phyloP scores from a whole-genome alignment of 495 filamentous ascomycete genomes.

The Aspergillus asperescens region DNA sequence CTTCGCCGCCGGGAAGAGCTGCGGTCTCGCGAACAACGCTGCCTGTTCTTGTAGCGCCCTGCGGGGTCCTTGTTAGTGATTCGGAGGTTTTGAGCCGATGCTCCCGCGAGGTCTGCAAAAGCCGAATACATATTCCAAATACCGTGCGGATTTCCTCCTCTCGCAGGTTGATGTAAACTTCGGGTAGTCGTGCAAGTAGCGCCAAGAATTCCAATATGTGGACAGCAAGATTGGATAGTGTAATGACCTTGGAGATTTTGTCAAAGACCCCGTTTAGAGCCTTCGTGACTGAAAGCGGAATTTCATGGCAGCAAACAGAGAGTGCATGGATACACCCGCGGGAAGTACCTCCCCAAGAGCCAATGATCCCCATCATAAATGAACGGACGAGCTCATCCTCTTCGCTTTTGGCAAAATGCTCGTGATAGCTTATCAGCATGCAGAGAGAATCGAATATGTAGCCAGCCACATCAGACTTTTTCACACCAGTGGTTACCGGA shows the following conservation, averaged over 20 bases:
- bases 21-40: constrained; percentile 39
- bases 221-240: constrained; percentile 80
- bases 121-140: constrained; percentile 91
- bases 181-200: constrained; percentile 75
- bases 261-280: constrained; percentile 75
- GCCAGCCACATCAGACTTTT: constrained; percentile 81
- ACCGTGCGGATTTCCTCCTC: constrained; percentile 86
- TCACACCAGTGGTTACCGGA: constrained; percentile 65
- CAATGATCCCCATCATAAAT: constrained; percentile 73
- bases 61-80: constrained; percentile 29
- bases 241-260: constrained; percentile 92
- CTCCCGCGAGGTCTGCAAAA: constrained; percentile 70
- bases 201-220: constrained; percentile 93
- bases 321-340: constrained; percentile 92
- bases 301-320: constrained; percentile 87
- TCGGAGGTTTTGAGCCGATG: constrained; percentile 40
- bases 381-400: constrained; percentile 82
- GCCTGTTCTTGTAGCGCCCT: constrained; percentile 35
- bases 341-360: constrained; percentile 77
- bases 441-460: constrained; percentile 80
- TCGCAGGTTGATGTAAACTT: constrained; percentile 78
- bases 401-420: constrained; percentile 75
- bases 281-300: constrained; percentile 76
- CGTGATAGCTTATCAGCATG: constrained; percentile 82
- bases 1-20: constrained; percentile 25